Evolutionary conservation across 1,284 basidiomycete genomes (phyloP), one percentile per base, ranked within the genome.

Genomic region (Sphagnurus paluster): DNA sequence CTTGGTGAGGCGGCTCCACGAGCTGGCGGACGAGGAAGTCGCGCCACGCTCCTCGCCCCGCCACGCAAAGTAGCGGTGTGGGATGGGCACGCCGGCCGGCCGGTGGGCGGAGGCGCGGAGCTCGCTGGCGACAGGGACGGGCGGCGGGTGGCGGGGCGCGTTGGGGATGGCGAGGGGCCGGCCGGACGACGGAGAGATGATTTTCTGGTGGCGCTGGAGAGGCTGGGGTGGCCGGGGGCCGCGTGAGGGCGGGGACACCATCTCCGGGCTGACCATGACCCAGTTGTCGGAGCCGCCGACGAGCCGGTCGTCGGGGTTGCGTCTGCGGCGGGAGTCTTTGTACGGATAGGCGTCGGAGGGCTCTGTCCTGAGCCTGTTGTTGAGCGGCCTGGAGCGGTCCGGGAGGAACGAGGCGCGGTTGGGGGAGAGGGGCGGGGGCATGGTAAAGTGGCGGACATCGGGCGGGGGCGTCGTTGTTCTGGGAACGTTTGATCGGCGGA

Each of bases 351-450:
- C 66, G 43, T 53, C 60, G 20, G 63, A 64, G 17, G 60, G 55
- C 45, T 63, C 63, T 36, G 63, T 44, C 25, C 59, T 57, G 14
- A 64, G 48, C 33, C 59, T 68, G 65, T 30, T 63, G 67, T 50
- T n/a, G n/a, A n/a, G n/a, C n/a, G n/a, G n/a, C n/a, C n/a, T n/a
- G n/a, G n/a, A n/a, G n/a, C n/a, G n/a, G 28, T 79, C 76, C 21
- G 64, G 50, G 13, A 57, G 52, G 43, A 73, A 74, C 17, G 60
- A 66, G 3, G 69, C 51, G 19, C 74, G 72, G 46, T 74, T 72
- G 9, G 79, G 79, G 5, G 80, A 80, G 10, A 76, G 59, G 2
- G 74, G 68, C 20, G 69, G 72, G 33, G 72, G 69, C n/a, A n/a
- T n/a, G n/a, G n/a, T n/a, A n/a, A n/a, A n/a, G n/a, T n/a, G n/a